Evolutionary conservation across 2,329 filamentous ascomycete genomes (phyloP), one percentile per base, ranked within the genome.

Genomic region (Didymella exigua): DNA sequence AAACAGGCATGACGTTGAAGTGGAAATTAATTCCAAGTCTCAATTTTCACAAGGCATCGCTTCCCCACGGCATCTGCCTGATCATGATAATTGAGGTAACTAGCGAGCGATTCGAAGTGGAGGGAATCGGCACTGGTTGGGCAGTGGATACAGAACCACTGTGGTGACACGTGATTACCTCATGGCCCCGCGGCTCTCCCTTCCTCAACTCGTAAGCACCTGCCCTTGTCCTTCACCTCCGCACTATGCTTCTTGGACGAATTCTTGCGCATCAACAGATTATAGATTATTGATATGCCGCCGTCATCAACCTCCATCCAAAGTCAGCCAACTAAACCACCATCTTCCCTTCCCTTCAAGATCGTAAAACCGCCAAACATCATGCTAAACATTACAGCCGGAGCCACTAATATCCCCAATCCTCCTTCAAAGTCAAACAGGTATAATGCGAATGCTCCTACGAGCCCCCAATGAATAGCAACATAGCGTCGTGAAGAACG

Each of bases 401-500:
- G 48, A 65, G 55, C 55, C 49, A 57, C 45, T 43, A 59, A 53
- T 51, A 38, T 47, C 45, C 26, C 36, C 54, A 48, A 34, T 46
- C 49, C 29, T 46, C 51, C 48, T 40, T 16, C 47, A 36, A 49
- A 57, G 27, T 47, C 55, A 50, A 58, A 54, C 43, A 53, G 51
- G 46, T 50, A 49, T 53, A 56, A 48, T 45, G 52, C 46, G 21
- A 55, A 46, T 55, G 52, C 52, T 55, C 52, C 34, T 42, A 21
- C 46, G 52, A 55, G 52, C 52, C 52, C 41, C 56, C 55, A 53
- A 62, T 63, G 62, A 71, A 67, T 61, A 59, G 60, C 56, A 70
- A 68, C 70, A 62, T 73, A 59, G 61, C 66, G 61, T 73, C 70
- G 63, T 72, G 60, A 70, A 54, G 59, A 68, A 64, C 65, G 54